phyloP scores from a whole-genome alignment of 2,329 filamentous ascomycete species.

The Whalleya microplaca region DNA sequence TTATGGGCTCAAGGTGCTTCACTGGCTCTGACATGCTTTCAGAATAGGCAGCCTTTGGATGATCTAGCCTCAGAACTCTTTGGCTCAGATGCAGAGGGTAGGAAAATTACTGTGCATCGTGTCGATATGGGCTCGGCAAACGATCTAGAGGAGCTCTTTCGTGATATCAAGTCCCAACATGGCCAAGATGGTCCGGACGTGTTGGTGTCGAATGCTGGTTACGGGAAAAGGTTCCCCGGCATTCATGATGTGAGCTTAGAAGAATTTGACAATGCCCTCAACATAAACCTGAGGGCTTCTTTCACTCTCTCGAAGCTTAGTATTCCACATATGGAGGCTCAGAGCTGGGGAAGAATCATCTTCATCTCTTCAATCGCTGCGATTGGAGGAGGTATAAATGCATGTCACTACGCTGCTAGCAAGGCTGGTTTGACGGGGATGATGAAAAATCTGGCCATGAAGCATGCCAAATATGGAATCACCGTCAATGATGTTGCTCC shows the following conservation, averaged over 20 bases:
- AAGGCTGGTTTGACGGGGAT: conserved; percentile 66
- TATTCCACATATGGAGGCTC: conserved; percentile 62
- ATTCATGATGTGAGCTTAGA: conserved; percentile 64
- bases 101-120: conserved; percentile 55
- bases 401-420: conserved; percentile 62
- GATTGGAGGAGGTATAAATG: conserved; percentile 66
- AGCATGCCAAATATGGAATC: conserved; percentile 63
- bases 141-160: conserved; percentile 57
- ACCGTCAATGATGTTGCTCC: conserved; percentile 71
- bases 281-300: conserved; percentile 63
- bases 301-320: conserved; percentile 65
- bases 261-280: conserved; percentile 66
- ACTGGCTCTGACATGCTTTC: conserved; percentile 39
- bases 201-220: conserved; percentile 67
- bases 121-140: conserved; percentile 60
- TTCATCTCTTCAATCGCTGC: conserved; percentile 67
- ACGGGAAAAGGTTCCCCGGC: conserved; percentile 61
- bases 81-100: conserved; percentile 34
- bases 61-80: conserved; percentile 34
- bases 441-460: conserved; percentile 66
- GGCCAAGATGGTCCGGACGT: conserved; percentile 60
- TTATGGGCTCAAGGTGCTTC: conserved; percentile 41
- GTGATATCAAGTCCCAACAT: conserved; percentile 57
- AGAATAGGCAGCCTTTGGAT: conserved; percentile 34
- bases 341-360: conserved; percentile 66